These are phyloP conservation scores for Trypanosomatidae sp. DNA, from an alignment of 208 protist genomes.

Conservation along the genomic window DNA sequence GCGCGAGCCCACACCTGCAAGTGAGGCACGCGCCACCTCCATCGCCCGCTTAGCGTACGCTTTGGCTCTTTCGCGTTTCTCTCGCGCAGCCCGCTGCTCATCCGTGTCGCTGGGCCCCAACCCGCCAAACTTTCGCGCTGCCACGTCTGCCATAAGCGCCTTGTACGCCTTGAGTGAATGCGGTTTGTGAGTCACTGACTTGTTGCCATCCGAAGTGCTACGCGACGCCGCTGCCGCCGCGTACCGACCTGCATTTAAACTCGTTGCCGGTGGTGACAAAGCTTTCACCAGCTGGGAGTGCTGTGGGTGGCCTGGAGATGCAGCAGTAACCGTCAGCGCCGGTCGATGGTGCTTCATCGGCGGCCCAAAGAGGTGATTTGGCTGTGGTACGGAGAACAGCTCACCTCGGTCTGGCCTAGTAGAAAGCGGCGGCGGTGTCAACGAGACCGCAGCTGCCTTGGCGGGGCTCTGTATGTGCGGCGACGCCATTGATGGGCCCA, in stretches of 20 bases:
- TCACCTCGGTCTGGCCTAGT: neutral
- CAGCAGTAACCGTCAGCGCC: neutral
- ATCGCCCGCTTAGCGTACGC: slow-evolving; percentile 59
- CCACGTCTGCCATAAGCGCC: slow-evolving; percentile 54
- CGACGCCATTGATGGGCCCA: neutral
- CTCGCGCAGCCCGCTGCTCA: slow-evolving; percentile 57
- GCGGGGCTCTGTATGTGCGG: neutral
- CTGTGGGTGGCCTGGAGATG: neutral
- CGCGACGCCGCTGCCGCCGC: too few species aligned
- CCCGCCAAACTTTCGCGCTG: slow-evolving; percentile 40
- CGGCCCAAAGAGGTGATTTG: neutral
- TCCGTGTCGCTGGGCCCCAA: slow-evolving; percentile 81
- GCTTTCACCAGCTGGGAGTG: neutral
- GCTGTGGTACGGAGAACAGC: neutral
- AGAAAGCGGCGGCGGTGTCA: neutral
- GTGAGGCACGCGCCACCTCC: slow-evolving; percentile 23
- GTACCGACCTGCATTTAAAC: neutral
- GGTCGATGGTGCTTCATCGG: neutral
- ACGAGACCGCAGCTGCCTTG: neutral
- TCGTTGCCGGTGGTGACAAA: neutral
- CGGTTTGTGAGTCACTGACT: slow-evolving; percentile 43
- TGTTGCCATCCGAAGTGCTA: neutral
- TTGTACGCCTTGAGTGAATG: slow-evolving; percentile 76
- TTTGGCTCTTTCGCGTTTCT: slow-evolving; percentile 42
- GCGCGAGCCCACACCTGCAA: slow-evolving; percentile 4